Evolutionary conservation across 495 filamentous ascomycete genomes (phyloP), one percentile per base, ranked within the genome.

Genomic region (Terfezia claveryi): DNA sequence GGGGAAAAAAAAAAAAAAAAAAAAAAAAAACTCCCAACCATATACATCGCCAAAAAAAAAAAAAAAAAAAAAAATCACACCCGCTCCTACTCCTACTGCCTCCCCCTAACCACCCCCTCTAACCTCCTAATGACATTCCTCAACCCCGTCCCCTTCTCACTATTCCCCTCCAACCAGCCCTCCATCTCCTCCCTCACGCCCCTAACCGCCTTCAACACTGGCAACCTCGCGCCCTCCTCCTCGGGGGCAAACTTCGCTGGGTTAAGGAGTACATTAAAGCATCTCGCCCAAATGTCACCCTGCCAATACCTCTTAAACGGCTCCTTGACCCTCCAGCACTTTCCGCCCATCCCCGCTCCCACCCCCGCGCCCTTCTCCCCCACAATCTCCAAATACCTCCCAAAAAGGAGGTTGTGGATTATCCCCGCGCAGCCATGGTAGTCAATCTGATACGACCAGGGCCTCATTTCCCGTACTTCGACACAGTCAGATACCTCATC

Each of bases 361-460:
- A 54, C 56, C 14, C 63, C 56, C 16, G 50, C 62, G 23, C 60
- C 64, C 12, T 74, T 73, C 5, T 73, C 74, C 2, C 73, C 72
- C 10, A 77, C 69, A 14, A 85, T 91, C 62, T 96, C 86, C 58
- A 98, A 86, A 69, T 95, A 94, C 62, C 84, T 84, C 7, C 91
- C 91, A 65, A 94, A 96, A 0, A 98, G 74, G 63, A 98, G 72
- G 37, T 76, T 77, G 63, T 96, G 87, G 12, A 95, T 69, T 12
- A 83, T 82, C 8, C 85, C 85, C 0, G 91, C 91, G 0, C 94
- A 71, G 36, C 91, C 91, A 68, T 89, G 85, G 55, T 96, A 87
- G 67, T 98, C 91, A 56, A 93, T 81, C 64, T 98, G 91, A 68
- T 84, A 93, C 0, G 88, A 96, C 91, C 91, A 98, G 2, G 85